A percentile compares a stretch with the other conserved stretches of the same genome.
These are phyloP conservation scores for Podaxis carcinomalis DNA, from an alignment of 768 basidiomycete species.

Conservation along the genomic window DNA sequence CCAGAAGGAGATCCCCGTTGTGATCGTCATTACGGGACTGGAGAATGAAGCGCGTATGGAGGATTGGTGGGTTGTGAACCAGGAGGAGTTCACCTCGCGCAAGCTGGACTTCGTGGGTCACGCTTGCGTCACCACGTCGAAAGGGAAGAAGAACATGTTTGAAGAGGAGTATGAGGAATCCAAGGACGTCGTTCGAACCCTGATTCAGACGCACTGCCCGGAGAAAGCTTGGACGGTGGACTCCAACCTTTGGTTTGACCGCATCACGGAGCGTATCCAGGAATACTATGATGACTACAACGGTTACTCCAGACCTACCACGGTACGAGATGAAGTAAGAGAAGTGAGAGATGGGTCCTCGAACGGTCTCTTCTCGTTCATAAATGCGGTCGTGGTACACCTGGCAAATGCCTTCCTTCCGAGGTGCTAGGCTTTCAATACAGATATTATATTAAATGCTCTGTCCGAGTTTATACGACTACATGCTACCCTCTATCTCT, in stretches of 20 bases:
- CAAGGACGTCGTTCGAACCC: not conserved
- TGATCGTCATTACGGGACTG: slow-evolving; percentile 8
- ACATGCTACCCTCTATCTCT: no score
- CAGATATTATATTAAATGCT: no score
- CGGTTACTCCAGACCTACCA: not conserved
- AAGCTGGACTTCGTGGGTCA: slow-evolving; percentile 6
- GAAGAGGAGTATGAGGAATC: slow-evolving; percentile 18
- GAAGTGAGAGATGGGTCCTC: not conserved
- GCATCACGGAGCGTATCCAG: not conserved
- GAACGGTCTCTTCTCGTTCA: not conserved
- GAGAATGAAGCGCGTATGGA: slow-evolving; percentile 13
- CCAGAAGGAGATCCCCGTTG: slow-evolving; percentile 4
- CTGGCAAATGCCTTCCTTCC: not conserved
- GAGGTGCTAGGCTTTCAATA: no score
- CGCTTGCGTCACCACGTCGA: slow-evolving; percentile 21
- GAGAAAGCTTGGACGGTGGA: not conserved
- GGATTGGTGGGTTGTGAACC: slow-evolving; percentile 11
- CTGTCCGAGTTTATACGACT: no score
- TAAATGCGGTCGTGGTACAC: not conserved
- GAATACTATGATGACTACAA: slow-evolving; percentile 3
- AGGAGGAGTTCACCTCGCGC: slow-evolving; percentile 1
- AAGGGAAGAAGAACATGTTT: slow-evolving; percentile 20
- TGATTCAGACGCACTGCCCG: not conserved
- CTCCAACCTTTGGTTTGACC: not conserved
- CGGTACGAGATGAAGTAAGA: no score